Conservation (phyloP, 495 filamentous ascomycete species). For the Annulohypoxylon maeteangense region DNA sequence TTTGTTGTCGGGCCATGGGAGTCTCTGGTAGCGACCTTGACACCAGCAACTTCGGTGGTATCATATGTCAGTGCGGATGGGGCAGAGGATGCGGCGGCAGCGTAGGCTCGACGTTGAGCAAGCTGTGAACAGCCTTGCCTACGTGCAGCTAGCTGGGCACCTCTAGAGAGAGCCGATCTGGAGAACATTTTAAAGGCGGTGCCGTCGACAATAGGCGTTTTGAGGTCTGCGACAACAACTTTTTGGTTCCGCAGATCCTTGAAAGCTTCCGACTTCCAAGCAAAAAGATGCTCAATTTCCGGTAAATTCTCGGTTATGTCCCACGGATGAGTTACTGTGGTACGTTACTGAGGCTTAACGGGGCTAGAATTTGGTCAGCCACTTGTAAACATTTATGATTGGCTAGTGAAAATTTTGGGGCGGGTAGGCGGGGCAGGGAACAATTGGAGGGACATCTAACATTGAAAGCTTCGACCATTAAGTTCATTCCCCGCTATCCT, state of each 20-base stretch:
- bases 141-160: constrained; percentile 79
- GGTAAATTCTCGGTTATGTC: constrained; percentile 50
- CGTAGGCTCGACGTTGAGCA: constrained; percentile 76
- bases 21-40: constrained; percentile 93
- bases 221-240: constrained; percentile 52
- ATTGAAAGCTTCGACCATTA: constrained; percentile 24
- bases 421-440: constrained; percentile 5
- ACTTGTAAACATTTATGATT: constrained; percentile 21
- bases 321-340: neutral
- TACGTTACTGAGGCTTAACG: constrained; percentile 32
- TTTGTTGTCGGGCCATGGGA: constrained; percentile 86
- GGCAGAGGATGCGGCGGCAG: constrained; percentile 77
- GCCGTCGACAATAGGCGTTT: constrained; percentile 61
- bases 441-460: neutral
- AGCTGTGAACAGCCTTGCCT: constrained; percentile 68
- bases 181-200: constrained; percentile 79
- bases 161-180: constrained; percentile 79
- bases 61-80: constrained; percentile 82
- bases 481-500: constrained; percentile 41
- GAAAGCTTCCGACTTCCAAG: constrained; percentile 36
- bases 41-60: constrained; percentile 80
- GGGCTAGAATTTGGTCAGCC: constrained; percentile 41
- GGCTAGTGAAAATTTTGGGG: constrained; percentile 26
- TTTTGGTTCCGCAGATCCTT: constrained; percentile 38
- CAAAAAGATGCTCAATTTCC: constrained; percentile 52